Evolutionary conservation across 2,329 filamentous ascomycete genomes (phyloP).

Genomic region (Hysterium pulicare): DNA sequence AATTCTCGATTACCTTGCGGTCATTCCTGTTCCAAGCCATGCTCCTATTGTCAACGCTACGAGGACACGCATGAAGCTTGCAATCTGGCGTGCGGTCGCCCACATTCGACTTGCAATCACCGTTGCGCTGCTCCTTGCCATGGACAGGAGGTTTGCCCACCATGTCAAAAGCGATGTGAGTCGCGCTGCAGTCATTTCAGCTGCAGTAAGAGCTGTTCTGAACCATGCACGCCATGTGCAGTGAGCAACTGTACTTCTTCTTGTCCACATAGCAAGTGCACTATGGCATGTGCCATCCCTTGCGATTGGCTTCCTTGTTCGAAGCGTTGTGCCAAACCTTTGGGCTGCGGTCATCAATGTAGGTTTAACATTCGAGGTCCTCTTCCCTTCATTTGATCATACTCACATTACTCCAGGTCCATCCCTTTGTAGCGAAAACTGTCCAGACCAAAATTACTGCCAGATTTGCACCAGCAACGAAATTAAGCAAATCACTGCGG

Average conservation of each 20-base stretch:
- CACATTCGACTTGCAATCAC: slow-evolving; percentile 56
- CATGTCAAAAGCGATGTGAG: slow-evolving; percentile 52
- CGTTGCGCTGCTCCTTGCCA: slow-evolving; percentile 55
- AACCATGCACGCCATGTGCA: slow-evolving; percentile 62
- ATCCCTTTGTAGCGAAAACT: slow-evolving; percentile 62
- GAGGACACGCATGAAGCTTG: slow-evolving; percentile 51
- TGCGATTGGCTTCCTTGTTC: slow-evolving; percentile 66
- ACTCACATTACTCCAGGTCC: slow-evolving; percentile 33
- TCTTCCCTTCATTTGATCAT: not conserved
- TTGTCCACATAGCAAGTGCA: slow-evolving; percentile 52
- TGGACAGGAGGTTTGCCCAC: slow-evolving; percentile 42
- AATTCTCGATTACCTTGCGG: not conserved
- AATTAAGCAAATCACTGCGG: slow-evolving; percentile 50
- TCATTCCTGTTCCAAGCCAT: not conserved
- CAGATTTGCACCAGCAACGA: slow-evolving; percentile 51
- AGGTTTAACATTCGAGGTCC: slow-evolving; percentile 2
- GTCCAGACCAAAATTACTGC: slow-evolving; percentile 53
- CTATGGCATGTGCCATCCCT: slow-evolving; percentile 62
- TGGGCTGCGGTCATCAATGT: slow-evolving; percentile 62
- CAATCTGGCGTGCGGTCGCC: slow-evolving; percentile 47
- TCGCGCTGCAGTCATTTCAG: slow-evolving; percentile 55
- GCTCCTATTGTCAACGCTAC: not conserved
- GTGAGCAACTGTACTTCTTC: slow-evolving; percentile 52
- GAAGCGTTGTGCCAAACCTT: slow-evolving; percentile 51
- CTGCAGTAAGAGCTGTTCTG: slow-evolving; percentile 55